Evolutionary conservation across 257 asterid genomes (phyloP), one percentile per base, ranked within the genome.

Genomic region (Hygrophila difformis): DNA sequence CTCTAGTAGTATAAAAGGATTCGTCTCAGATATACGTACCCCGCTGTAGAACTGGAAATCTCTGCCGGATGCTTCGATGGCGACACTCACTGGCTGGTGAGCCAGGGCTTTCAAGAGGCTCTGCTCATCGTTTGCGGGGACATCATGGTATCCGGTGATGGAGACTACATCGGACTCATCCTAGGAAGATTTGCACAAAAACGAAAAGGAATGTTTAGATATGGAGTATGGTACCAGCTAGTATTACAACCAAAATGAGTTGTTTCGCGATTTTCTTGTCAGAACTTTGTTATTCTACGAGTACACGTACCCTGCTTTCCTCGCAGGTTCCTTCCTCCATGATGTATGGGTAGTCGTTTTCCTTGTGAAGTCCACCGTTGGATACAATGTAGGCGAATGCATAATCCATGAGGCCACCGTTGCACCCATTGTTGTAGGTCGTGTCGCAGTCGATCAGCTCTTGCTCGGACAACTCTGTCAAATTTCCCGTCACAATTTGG

Each of bases 251-350:
- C n/a, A n/a, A n/a, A n/a, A n/a, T n/a, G n/a, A n/a, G n/a, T n/a
- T n/a, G n/a, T n/a, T n/a, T n/a, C n/a, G n/a, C n/a, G n/a, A n/a
- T n/a, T n/a, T n/a, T n/a, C n/a, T n/a, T n/a, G n/a, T n/a, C n/a
- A n/a, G n/a, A n/a, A n/a, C n/a, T n/a, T n/a, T n/a, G n/a, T n/a
- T n/a, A n/a, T 41, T 6, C 16, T 12, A 13, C 19, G 13, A 15
- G 5, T 13, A 1, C 12, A 31, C 16, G 60, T 61, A 75, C 89
- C 80, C 66, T 78, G 55, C 60, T 75, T 61, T 72, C 44, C 59
- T 78, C 78, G 39, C 89, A 82, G 15, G 88, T 70, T 47, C 93
- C 89, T 65, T 82, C 93, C 41, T 75, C 80, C 82, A 75, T 75
- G 1, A 66, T 61, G 76, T 82, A 82, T 14, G 93, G 93, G 39